Base-by-base conservation (phyloP, 495 filamentous ascomycete genomes). In the Penicillium pancosmium region DNA sequence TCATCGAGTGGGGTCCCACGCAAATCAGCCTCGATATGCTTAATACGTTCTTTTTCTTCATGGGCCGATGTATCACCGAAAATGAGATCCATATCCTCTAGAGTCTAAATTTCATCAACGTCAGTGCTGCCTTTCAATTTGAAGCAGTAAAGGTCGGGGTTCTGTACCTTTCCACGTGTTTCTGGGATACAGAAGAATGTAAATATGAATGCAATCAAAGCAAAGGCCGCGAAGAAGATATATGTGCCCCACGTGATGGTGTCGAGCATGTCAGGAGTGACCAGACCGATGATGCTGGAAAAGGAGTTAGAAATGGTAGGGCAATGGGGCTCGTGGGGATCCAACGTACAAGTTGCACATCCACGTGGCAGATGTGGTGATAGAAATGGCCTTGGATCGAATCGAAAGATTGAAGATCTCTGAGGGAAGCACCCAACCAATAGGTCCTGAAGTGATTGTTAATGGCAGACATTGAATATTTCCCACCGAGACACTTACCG, bases 241-340 rank as follows among this genome's bases (percentile, higher is more conserved):
- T 90, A 93, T 9, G 90, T 91, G 56, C 90, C 90, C 73, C 88
- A 93, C 3, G 82, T 81, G 61, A 92, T 88, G 38, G 76, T 67
- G 18, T 78, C 74, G 12, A 94, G 80, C 88, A 93, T 89, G 62
- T 88, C 83, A 0, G 89, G 89, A 0, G 89, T 92, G 18, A 91
- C 87, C 70, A 90, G 82, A 19, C 88, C 88, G 55, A 92, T 87
- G 62, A 86, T 85, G 62, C 85, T 76, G 33, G 34, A 34, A 35
- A 36, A 25, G 15, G 9, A 21, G 50, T 56, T 50, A 60, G 57
- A 40, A 21, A 38, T 23, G 34, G 50, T 44, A 41, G 35, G 50
- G 10, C 4, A 18, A 23, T 1, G 12, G 10, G 8, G 19, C 19
- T n/a, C 4, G 10, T 48, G 46, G 21, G 10, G 12, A 44, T 21